phyloP scores from a whole-genome alignment of 495 filamentous ascomycete species.

The Neurospora sp. region DNA sequence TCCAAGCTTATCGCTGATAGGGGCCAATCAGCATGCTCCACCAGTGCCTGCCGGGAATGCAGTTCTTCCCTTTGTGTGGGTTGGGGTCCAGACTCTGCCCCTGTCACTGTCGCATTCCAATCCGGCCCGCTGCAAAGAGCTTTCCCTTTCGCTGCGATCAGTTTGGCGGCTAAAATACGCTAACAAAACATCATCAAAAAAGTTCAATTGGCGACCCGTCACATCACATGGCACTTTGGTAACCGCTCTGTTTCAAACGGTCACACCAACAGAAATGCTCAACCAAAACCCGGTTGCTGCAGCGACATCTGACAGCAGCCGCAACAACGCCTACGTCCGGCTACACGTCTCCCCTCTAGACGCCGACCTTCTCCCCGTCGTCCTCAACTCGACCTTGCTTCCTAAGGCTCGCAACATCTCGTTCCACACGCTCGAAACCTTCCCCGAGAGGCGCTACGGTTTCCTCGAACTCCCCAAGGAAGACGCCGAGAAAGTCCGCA shows the following conservation, averaged over 20 bases:
- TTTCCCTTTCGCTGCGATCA: not conserved
- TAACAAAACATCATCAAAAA: not conserved
- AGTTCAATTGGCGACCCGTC: not conserved
- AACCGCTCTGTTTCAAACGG: not conserved
- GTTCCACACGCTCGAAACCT: conserved; percentile 73
- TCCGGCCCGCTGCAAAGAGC: not conserved
- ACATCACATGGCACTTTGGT: not conserved
- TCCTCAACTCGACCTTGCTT: conserved; percentile 58
- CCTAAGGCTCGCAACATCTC: conserved; percentile 64
- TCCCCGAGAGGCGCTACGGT: conserved; percentile 83
- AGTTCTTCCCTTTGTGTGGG: not conserved
- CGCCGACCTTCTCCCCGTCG: conserved; percentile 53
- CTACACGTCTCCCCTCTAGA: conserved; percentile 84
- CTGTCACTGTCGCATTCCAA: not conserved
- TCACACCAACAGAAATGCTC: not conserved
- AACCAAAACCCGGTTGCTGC: not conserved
- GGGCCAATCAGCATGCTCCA: not conserved
- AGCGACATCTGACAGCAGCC: not conserved
- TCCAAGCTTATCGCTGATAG: not conserved
- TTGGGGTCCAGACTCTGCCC: not conserved
- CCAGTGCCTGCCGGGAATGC: not conserved
- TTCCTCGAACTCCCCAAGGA: conserved; percentile 71
- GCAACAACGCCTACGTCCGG: conserved; percentile 26
- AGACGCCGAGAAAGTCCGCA: conserved; percentile 80
- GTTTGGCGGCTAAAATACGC: not conserved